phyloP scores from a whole-genome alignment of 139 green algal genomes.

The Picochlorum sp. region DNA sequence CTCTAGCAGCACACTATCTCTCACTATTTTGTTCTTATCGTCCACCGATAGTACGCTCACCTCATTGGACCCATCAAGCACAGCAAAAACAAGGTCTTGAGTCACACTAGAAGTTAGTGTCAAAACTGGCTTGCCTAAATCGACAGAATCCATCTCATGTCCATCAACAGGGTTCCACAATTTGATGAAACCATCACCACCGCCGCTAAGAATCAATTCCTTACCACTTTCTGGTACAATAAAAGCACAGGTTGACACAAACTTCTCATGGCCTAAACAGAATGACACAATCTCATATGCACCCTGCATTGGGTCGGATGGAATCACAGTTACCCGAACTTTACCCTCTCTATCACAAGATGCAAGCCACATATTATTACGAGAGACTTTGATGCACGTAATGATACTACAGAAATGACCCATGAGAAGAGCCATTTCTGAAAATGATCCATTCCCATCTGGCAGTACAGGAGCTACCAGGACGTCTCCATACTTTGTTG shows the following conservation, averaged over 20 bases:
- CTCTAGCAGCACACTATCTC: too few relatives aligned
- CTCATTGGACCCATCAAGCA: not conserved
- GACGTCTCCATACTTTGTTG: slow-evolving; percentile 84
- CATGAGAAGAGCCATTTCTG: slow-evolving; percentile 46
- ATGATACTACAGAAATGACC: slow-evolving; percentile 77
- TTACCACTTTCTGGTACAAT: slow-evolving; percentile 9
- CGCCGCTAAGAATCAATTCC: slow-evolving; percentile 46
- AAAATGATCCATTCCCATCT: not conserved
- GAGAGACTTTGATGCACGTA: slow-evolving; percentile 46
- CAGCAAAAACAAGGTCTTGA: not conserved
- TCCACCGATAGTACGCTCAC: not conserved
- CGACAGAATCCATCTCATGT: slow-evolving; percentile 22
- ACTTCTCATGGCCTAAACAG: slow-evolving; percentile 74
- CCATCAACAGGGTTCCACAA: slow-evolving; percentile 49
- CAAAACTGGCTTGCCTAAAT: slow-evolving; percentile 11
- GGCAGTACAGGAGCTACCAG: slow-evolving; percentile 18
- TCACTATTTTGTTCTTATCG: too few relatives aligned
- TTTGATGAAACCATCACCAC: slow-evolving; percentile 61
- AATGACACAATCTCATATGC: slow-evolving; percentile 73
- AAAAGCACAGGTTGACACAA: slow-evolving; percentile 54
- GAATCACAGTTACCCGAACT: slow-evolving; percentile 51
- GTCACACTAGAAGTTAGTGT: not conserved
- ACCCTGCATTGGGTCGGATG: slow-evolving; percentile 34
- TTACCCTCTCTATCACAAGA: slow-evolving; percentile 70
- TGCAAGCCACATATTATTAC: slow-evolving; percentile 44